Conservation (phyloP, 768 basidiomycete genomes). For the Boletus vinaceobasis region DNA sequence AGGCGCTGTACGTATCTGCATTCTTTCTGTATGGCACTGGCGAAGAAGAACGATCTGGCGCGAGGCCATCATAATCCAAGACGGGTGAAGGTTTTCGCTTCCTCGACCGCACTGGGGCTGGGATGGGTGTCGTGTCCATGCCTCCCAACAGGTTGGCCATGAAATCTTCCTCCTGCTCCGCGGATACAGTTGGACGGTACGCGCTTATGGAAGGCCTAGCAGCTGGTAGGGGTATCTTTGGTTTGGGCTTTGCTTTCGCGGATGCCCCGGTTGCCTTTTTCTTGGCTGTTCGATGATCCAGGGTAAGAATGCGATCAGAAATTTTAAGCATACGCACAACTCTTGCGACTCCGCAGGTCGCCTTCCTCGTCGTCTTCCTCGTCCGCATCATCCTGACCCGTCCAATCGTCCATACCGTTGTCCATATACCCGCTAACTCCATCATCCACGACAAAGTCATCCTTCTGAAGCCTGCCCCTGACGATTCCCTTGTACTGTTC, state of each 20-base stretch:
- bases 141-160: slow-evolving; percentile 77
- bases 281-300: slow-evolving; percentile 24
- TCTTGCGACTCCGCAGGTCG: slow-evolving; percentile 35
- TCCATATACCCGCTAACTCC: slow-evolving; percentile 89
- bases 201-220: slow-evolving; percentile 66
- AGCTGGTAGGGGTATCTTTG: slow-evolving; percentile 47
- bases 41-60: slow-evolving; percentile 35
- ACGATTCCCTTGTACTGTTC: slow-evolving; percentile 88
- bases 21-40: slow-evolving; percentile 37
- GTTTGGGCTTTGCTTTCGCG: slow-evolving; percentile 38
- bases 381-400: slow-evolving; percentile 52
- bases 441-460: slow-evolving; percentile 97
- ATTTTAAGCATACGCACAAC: slow-evolving; percentile 30
- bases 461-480: slow-evolving; percentile 70
- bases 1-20: slow-evolving; percentile 29
- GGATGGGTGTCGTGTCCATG: slow-evolving; percentile 52
- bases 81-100: slow-evolving; percentile 68
- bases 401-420: slow-evolving; percentile 96
- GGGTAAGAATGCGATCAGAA: background rate
- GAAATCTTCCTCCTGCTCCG: slow-evolving; percentile 83
- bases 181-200: slow-evolving; percentile 74
- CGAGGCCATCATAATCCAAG: slow-evolving; percentile 34
- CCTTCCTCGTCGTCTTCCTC: slow-evolving; percentile 51
- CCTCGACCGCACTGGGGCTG: slow-evolving; percentile 38
- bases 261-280: slow-evolving; percentile 20